Evolutionary conservation across 2,329 filamentous ascomycete species (phyloP).

Genomic region (Cordyceps pruinosa): DNA sequence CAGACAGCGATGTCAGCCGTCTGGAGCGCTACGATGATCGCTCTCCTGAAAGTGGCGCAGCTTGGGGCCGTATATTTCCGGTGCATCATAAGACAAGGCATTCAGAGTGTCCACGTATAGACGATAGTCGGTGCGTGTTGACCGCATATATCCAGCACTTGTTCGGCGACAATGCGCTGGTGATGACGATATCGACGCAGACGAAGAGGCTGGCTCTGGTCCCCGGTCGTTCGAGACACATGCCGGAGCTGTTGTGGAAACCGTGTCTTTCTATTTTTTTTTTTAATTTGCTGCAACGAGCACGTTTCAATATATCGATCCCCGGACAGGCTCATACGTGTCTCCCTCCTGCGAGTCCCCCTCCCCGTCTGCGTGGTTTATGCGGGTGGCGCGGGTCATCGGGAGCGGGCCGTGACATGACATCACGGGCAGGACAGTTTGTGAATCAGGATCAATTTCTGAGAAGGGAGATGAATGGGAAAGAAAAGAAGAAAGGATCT

Average conservation of each 20-base stretch:
- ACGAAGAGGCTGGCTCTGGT: no score
- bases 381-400: background rate
- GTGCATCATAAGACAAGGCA: background rate
- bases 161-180: no score
- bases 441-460: slow-evolving; percentile 4
- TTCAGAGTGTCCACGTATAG: no score
- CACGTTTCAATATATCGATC: background rate
- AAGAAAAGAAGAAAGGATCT: background rate
- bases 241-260: background rate
- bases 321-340: background rate
- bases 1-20: background rate
- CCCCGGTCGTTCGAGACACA: background rate
- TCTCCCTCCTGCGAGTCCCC: no score
- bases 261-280: no score
- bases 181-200: no score
- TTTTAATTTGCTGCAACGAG: background rate
- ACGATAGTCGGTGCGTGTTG: no score
- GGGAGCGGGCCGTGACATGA: slow-evolving; percentile 2
- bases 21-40: background rate
- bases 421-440: background rate
- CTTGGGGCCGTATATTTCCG: background rate
- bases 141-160: no score
- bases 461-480: background rate
- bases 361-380: slow-evolving; percentile 9
- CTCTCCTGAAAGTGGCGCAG: background rate